Conservation (phyloP, 2,329 filamentous ascomycete genomes). For the Calonectria hawksworthii region DNA sequence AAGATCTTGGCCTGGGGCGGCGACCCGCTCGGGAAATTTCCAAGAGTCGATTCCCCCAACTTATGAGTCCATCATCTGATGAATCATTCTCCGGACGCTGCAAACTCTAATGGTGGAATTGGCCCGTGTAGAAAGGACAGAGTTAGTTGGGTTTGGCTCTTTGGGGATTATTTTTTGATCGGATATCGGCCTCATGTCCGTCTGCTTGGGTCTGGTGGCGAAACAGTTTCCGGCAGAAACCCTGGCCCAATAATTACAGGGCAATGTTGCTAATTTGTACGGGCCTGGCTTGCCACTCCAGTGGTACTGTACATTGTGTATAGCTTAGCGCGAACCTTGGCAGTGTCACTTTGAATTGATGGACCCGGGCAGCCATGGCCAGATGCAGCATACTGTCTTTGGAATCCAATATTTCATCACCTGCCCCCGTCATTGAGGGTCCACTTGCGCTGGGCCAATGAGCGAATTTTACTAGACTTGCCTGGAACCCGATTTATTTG, state of each 20-base stretch:
- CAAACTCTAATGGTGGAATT: neutral
- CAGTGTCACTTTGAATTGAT: neutral
- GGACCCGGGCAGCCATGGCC: neutral
- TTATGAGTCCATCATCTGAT: neutral
- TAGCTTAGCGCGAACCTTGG: neutral
- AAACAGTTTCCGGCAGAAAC: neutral
- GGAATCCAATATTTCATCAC: neutral
- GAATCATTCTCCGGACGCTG: neutral
- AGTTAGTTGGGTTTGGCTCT: neutral
- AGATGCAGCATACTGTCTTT: neutral
- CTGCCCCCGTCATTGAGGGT: neutral
- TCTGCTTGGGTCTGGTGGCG: neutral
- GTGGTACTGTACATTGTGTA: too few species aligned
- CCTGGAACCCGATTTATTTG: neutral
- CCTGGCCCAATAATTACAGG: neutral
- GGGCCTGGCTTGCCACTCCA: neutral
- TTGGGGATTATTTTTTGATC: neutral
- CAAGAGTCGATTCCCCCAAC: neutral
- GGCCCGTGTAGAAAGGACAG: neutral
- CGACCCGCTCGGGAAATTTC: slow-evolving; percentile 1
- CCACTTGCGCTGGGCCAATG: neutral
- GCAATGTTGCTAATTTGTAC: neutral
- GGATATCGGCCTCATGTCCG: neutral
- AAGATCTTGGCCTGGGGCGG: neutral
- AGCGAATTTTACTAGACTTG: neutral